A percentile compares a stretch with the other conserved stretches of the same genome.
These are phyloP conservation scores for Aspergillus sojae DNA, from an alignment of 2,329 filamentous ascomycete genomes.

Conservation along the genomic window DNA sequence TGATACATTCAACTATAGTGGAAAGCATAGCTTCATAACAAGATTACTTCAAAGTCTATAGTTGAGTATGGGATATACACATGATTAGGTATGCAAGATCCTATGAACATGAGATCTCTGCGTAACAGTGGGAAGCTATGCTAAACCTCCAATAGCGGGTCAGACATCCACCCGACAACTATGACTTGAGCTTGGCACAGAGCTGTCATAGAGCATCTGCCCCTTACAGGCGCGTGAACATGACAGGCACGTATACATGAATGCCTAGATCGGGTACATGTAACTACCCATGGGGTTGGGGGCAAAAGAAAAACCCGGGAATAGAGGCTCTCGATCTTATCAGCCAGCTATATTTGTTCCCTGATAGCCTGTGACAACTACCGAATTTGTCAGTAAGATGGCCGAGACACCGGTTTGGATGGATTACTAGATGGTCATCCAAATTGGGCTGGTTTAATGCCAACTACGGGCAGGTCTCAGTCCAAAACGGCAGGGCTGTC, in stretches of 20 bases:
- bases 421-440: not conserved
- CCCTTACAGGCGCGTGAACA: not conserved
- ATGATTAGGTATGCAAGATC: too few species aligned
- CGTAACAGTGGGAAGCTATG: not conserved
- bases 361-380: not conserved
- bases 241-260: not conserved
- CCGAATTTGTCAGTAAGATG: not conserved
- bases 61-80: not conserved
- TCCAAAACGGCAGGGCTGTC: constrained; percentile 3
- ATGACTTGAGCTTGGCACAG: not conserved
- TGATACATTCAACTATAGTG: too few species aligned
- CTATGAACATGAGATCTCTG: too few species aligned
- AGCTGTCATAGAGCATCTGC: not conserved
- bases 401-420: not conserved
- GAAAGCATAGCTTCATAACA: too few species aligned
- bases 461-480: not conserved
- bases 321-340: not conserved
- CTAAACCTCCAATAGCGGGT: not conserved
- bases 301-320: not conserved
- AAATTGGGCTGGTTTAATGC: not conserved
- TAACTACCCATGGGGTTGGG: not conserved
- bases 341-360: not conserved
- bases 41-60: not conserved
- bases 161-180: not conserved
- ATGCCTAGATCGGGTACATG: not conserved